Conservation (phyloP, 75 land plant genomes). For the Selaginella tamariscina region DNA sequence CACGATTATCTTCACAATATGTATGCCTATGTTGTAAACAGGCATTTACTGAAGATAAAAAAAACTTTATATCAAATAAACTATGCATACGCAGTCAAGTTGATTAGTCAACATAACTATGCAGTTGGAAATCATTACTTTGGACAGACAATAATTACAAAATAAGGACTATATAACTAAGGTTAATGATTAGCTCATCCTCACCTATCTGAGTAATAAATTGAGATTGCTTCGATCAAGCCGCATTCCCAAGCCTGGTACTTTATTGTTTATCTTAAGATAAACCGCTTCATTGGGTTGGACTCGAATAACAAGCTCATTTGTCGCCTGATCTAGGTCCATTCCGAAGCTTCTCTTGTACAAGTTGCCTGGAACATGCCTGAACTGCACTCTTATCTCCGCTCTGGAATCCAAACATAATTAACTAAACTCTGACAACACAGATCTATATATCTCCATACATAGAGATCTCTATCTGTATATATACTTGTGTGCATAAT, state of each 20-base stretch:
- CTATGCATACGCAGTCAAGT: not conserved
- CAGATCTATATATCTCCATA: no score
- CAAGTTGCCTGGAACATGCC: conserved; percentile 88
- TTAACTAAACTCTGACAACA: not conserved
- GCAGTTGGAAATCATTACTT: not conserved
- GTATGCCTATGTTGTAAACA: conserved; percentile 2
- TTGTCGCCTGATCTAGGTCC: conserved; percentile 81
- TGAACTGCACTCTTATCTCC: conserved; percentile 89
- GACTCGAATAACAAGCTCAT: conserved; percentile 84
- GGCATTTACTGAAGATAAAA: conserved; percentile 8
- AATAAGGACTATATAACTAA: not conserved
- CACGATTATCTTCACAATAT: no score
- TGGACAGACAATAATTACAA: not conserved
- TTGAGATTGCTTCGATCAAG: conserved; percentile 83
- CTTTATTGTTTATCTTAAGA: conserved; percentile 90
- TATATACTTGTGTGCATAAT: conserved; percentile 1
- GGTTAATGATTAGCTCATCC: conserved; percentile 4
- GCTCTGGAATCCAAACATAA: conserved; percentile 36
- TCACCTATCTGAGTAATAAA: conserved; percentile 78
- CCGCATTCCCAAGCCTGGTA: conserved; percentile 91
- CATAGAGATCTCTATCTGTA: no score
- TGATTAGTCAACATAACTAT: not conserved
- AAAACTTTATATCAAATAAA: not conserved
- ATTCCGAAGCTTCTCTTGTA: conserved; percentile 69
- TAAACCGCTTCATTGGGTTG: conserved; percentile 98